Percentiles rank a stretch among this genome's conserved stretches.
Evolutionary conservation across 805 yeast genomes (phyloP).

Genomic region (Naumovozyma castellii): DNA sequence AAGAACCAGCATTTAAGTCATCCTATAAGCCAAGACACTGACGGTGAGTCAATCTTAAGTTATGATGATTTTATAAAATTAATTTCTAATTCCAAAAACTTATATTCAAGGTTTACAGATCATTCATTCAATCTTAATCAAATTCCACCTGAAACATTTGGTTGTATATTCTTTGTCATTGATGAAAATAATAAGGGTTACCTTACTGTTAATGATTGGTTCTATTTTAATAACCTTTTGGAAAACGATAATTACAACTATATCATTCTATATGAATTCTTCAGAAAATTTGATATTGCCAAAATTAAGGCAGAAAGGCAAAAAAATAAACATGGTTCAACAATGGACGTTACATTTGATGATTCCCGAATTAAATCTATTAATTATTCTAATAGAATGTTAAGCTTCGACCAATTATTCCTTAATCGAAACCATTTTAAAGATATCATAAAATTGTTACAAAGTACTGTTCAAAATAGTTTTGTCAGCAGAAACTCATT

Average conservation of each 20-base stretch:
- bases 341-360: conserved; percentile 14
- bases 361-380: conserved; percentile 29
- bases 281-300: conserved; percentile 38
- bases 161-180: conserved; percentile 69
- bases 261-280: conserved; percentile 44
- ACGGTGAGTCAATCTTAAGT: conserved; percentile 25
- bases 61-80: conserved; percentile 31
- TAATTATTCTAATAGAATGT: conserved; percentile 31
- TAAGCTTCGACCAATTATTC: conserved; percentile 32
- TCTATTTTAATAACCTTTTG: conserved; percentile 50
- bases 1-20: background rate
- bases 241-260: conserved; percentile 41
- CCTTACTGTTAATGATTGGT: conserved; percentile 62
- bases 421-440: conserved; percentile 27
- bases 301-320: conserved; percentile 11
- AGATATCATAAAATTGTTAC: conserved; percentile 27
- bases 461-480: conserved; percentile 23
- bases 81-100: conserved; percentile 26
- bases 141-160: conserved; percentile 50
- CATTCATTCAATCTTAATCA: conserved; percentile 39
- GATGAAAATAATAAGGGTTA: conserved; percentile 66
- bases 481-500: conserved; percentile 19
- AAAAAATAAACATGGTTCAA: conserved; percentile 4
- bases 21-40: background rate
- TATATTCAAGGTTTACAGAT: conserved; percentile 28